phyloP scores from a whole-genome alignment of 108 stramenopile genomes.

The Nitzschia palea region DNA sequence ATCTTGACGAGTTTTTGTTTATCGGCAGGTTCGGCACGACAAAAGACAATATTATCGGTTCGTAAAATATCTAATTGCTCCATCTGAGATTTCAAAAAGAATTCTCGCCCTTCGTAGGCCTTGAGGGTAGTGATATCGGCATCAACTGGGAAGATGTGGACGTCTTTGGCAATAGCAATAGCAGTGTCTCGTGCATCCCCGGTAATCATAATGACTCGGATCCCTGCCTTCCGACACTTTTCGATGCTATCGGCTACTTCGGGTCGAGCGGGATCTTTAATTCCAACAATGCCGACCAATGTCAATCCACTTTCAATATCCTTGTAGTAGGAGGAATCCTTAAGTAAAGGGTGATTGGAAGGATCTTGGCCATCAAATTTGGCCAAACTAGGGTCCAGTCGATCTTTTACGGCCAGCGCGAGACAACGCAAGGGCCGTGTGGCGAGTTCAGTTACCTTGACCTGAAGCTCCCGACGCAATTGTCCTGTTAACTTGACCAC shows the following conservation, averaged over 20 bases:
- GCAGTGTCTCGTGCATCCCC: slow-evolving; percentile 98
- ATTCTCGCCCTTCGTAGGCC: slow-evolving; percentile 87
- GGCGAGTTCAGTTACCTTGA: slow-evolving; percentile 79
- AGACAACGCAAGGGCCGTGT: slow-evolving; percentile 91
- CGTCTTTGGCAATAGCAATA: slow-evolving; percentile 73
- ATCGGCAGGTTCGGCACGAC: slow-evolving; percentile 96
- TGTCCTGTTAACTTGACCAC: slow-evolving; percentile 67
- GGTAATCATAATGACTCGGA: slow-evolving; percentile 98
- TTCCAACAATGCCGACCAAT: slow-evolving; percentile 93
- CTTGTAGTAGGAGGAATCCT: slow-evolving; percentile 75
- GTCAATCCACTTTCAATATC: slow-evolving; percentile 93
- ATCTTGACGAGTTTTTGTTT: slow-evolving; percentile 96
- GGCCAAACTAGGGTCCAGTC: slow-evolving; percentile 56
- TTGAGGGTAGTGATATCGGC: slow-evolving; percentile 45
- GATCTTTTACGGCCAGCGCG: slow-evolving; percentile 86
- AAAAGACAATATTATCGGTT: slow-evolving; percentile 93
- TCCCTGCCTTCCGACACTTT: slow-evolving; percentile 88
- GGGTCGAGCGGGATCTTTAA: slow-evolving; percentile 98
- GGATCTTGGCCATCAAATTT: slow-evolving; percentile 45
- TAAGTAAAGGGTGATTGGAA: slow-evolving; percentile 61
- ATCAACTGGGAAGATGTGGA: slow-evolving; percentile 65
- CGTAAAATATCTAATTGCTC: slow-evolving; percentile 68
- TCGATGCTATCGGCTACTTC: slow-evolving; percentile 94
- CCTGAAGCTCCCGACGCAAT: slow-evolving; percentile 61
- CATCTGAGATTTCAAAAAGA: slow-evolving; percentile 65